Conservation (phyloP, 1,284 basidiomycete species). For the Ceraceosorus guamensis region DNA sequence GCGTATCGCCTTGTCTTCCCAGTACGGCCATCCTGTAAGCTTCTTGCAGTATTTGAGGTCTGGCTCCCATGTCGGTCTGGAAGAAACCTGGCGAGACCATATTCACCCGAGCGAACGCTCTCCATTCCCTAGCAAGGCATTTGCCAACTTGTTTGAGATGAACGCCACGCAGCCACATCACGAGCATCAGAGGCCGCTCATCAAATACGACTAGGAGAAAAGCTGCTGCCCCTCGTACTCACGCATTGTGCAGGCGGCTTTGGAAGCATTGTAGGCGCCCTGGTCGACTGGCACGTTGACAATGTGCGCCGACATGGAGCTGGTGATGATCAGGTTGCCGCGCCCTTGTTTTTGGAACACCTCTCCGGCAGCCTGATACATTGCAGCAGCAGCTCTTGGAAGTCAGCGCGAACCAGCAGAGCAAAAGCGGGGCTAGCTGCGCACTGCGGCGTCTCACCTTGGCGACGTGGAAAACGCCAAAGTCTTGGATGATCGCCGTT, state of each 20-base stretch:
- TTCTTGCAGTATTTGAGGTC: constrained; percentile 12
- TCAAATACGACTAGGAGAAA: too few species aligned
- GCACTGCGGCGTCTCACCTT: not conserved
- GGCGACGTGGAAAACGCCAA: not conserved
- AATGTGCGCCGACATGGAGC: constrained; percentile 33
- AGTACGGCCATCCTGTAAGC: constrained; percentile 32
- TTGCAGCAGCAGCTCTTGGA: too few species aligned
- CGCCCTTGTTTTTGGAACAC: constrained; percentile 44
- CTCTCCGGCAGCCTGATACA: constrained; percentile 32
- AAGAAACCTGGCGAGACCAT: constrained; percentile 47
- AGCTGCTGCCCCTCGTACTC: not conserved
- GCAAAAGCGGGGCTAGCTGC: not conserved
- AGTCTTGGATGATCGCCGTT: not conserved
- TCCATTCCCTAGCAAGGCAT: constrained; percentile 32
- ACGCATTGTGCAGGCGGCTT: not conserved
- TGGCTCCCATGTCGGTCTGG: constrained; percentile 42
- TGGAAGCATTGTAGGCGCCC: too few species aligned
- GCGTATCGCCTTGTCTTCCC: constrained; percentile 38
- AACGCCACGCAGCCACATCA: too few species aligned
- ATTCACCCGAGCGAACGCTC: constrained; percentile 47
- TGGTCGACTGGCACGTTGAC: constrained; percentile 38
- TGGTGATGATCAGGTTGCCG: constrained; percentile 42
- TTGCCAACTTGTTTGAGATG: constrained; percentile 36
- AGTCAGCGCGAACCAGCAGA: not conserved
- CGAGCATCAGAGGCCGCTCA: constrained; percentile 1